These are phyloP conservation scores for Malus orientalis DNA, from an alignment of 306 rosid genomes.

Conservation along the genomic window DNA sequence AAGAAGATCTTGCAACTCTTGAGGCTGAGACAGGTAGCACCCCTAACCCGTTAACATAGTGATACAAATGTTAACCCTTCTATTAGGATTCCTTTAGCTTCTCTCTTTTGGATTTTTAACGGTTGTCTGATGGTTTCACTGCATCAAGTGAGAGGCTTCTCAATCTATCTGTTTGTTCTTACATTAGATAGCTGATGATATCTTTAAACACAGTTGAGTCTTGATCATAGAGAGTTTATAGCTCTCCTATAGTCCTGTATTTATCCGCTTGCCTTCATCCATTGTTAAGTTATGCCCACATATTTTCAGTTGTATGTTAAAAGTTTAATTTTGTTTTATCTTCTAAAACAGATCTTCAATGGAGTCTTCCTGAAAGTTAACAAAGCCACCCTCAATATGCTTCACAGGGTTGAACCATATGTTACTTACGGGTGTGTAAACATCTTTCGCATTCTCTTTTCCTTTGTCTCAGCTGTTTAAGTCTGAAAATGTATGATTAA, in stretches of 20 bases:
- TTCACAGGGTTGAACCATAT: conserved; percentile 83
- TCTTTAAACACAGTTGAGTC: not conserved
- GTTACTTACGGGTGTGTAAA: conserved; percentile 73
- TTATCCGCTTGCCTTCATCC: not conserved
- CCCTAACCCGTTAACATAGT: not conserved
- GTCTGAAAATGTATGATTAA: not conserved
- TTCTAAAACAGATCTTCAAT: conserved; percentile 57
- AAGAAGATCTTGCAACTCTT: conserved; percentile 76
- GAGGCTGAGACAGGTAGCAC: conserved; percentile 71
- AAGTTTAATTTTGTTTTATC: not conserved
- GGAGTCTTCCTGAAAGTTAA: conserved; percentile 88
- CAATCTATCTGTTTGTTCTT: not conserved
- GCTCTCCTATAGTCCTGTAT: not conserved
- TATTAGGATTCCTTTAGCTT: not conserved
- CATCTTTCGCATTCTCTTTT: not conserved
- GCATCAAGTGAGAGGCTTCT: too few species aligned
- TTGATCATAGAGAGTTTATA: not conserved
- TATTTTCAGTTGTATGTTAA: not conserved
- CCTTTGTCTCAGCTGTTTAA: not conserved
- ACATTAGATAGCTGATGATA: not conserved
- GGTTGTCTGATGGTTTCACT: not conserved
- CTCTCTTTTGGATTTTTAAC: not conserved
- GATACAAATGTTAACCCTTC: not conserved
- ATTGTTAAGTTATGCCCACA: not conserved
- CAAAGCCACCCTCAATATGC: conserved; percentile 88